These are phyloP conservation scores for Breynia disticha DNA, from an alignment of 441 rosid species.

Conservation along the genomic window DNA sequence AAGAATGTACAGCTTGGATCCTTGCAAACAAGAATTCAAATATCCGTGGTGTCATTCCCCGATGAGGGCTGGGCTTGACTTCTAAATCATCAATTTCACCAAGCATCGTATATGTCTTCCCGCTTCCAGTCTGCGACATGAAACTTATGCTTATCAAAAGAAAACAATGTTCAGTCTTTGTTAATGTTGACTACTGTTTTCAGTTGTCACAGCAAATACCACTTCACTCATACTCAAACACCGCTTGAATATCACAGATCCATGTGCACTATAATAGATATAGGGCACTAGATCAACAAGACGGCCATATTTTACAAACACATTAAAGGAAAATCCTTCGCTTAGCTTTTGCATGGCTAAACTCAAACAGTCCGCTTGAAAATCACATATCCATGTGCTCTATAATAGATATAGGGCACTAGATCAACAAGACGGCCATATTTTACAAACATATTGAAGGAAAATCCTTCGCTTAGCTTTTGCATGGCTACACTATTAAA, in stretches of 20 bases:
- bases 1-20: conserved; percentile 78
- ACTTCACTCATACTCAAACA: neutral
- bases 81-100: conserved; percentile 84
- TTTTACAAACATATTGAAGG: too few relatives aligned
- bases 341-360: neutral
- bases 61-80: conserved; percentile 67
- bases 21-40: conserved; percentile 98
- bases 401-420: too few relatives aligned
- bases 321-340: too few relatives aligned
- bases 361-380: neutral
- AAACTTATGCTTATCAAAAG: conserved; percentile 17
- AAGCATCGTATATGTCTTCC: conserved; percentile 94
- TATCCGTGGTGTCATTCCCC: conserved; percentile 98
- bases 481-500: too few relatives aligned
- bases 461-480: too few relatives aligned
- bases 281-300: too few relatives aligned
- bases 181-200: neutral
- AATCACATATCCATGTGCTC: too few relatives aligned
- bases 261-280: too few relatives aligned
- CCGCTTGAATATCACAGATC: neutral
- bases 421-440: too few relatives aligned
- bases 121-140: conserved; percentile 83
- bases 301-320: too few relatives aligned
- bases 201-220: neutral
- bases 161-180: neutral